Percentiles rank a stretch among this genome's conserved stretches.
phyloP scores from a whole-genome alignment of 176 grass and related monocot genomes.

The barley (Hordeum vulgare) region MorexV3_pseudomolecules_assembly NC_058522.1:441699837-441700336 shows the following conservation, averaged over 20 bases:
- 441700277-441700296: not conserved
- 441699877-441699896: conserved; percentile 27
- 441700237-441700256: no score
- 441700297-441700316: conserved; percentile 1
- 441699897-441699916: conserved; percentile 19
- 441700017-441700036: not conserved
- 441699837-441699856: conserved; percentile 56
- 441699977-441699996: not conserved
- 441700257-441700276: not conserved
- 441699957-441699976: not conserved
- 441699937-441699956: conserved; percentile 39
- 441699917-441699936: conserved; percentile 58
- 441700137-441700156: not conserved
- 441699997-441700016: not conserved
- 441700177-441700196: not conserved
- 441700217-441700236: not conserved
- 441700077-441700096: conserved; percentile 36
- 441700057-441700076: conserved; percentile 10
- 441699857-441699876: conserved; percentile 62
- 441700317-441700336: conserved; percentile 2
- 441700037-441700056: conserved; percentile 22
- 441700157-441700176: not conserved
- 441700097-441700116: not conserved
- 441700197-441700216: not conserved
- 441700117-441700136: not conserved